Conservation (phyloP, 2,329 filamentous ascomycete species). For the Beauveria asiatica region DNA sequence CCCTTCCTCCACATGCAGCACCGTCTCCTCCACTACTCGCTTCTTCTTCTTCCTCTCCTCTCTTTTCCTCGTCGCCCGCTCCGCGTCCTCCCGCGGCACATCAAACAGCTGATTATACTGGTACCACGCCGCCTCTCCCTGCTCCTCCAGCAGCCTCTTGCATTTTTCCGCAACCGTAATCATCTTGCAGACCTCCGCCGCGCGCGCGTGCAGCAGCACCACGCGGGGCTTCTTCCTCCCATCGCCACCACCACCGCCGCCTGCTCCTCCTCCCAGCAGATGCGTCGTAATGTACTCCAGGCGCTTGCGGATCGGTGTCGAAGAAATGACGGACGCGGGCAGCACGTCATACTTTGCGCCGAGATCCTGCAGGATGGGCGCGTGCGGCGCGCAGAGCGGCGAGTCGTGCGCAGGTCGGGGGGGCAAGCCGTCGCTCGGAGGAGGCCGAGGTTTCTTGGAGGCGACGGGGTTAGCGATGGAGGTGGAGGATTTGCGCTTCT, state of each 20-base stretch:
- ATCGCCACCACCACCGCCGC: not conserved
- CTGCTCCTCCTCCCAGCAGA: conserved; percentile 25
- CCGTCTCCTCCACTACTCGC: conserved; percentile 34
- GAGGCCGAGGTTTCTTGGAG: not conserved
- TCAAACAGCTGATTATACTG: conserved; percentile 52
- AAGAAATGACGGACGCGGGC: conserved; percentile 48
- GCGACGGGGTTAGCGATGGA: not conserved
- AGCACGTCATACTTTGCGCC: conserved; percentile 40
- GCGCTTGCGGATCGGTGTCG: conserved; percentile 50
- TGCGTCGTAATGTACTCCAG: conserved; percentile 37
- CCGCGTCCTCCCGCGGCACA: conserved; percentile 25
- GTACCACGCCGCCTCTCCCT: conserved; percentile 36
- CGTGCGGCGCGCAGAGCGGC: conserved; percentile 9
- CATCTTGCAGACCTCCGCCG: conserved; percentile 51
- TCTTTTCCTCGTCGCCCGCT: conserved; percentile 15
- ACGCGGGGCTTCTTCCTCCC: conserved; percentile 19
- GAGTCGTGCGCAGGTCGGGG: not conserved
- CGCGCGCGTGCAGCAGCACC: conserved; percentile 43
- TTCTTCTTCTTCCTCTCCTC: conserved; percentile 19
- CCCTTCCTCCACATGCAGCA: conserved; percentile 24
- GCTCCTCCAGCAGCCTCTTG: conserved; percentile 45
- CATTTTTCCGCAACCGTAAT: conserved; percentile 60
- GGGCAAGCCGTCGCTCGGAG: not conserved
- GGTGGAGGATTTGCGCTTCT: conserved; percentile 1
- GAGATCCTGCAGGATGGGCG: conserved; percentile 28